phyloP scores from a whole-genome alignment of 31 red algal genomes.

The Asparagopsis taxiformis region DNA sequence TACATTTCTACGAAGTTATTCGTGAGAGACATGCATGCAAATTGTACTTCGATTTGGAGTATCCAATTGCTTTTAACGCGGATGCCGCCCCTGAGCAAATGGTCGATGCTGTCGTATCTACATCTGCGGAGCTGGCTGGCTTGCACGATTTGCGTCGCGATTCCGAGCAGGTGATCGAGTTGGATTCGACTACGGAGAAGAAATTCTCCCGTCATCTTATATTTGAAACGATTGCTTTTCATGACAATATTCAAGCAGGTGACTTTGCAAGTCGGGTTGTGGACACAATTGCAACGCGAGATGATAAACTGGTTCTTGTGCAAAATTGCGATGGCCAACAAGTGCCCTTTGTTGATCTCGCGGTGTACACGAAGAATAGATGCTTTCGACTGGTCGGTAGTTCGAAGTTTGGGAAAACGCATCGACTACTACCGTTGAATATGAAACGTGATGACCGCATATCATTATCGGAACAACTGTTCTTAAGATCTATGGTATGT shows the following conservation, averaged over 20 bases:
- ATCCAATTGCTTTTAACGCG: slow-evolving; percentile 17
- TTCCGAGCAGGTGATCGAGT: slow-evolving; percentile 25
- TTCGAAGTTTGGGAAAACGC: slow-evolving; percentile 68
- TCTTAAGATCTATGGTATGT: slow-evolving; percentile 33
- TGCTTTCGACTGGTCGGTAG: slow-evolving; percentile 80
- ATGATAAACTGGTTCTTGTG: slow-evolving; percentile 31
- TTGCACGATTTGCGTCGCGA: not conserved
- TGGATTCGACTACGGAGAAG: slow-evolving; percentile 64
- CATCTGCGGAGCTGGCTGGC: slow-evolving; percentile 7
- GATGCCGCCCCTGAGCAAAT: slow-evolving; percentile 21
- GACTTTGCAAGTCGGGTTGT: slow-evolving; percentile 53
- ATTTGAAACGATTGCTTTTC: slow-evolving; percentile 52
- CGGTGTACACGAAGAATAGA: slow-evolving; percentile 85
- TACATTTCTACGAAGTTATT: slow-evolving; percentile 86
- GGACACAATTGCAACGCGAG: slow-evolving; percentile 1
- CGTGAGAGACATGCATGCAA: slow-evolving; percentile 48
- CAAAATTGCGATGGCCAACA: slow-evolving; percentile 11
- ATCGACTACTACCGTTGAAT: slow-evolving; percentile 21
- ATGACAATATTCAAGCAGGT: slow-evolving; percentile 28
- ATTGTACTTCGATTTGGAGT: slow-evolving; percentile 87
- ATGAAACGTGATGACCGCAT: slow-evolving; percentile 4
- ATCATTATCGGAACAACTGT: slow-evolving; percentile 13
- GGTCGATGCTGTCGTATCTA: slow-evolving; percentile 22
- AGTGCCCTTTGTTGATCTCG: slow-evolving; percentile 68
- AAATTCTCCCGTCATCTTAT: slow-evolving; percentile 84